Base-by-base conservation (phyloP, 75 land plant genomes). In the Pinus albicaulis region DNA sequence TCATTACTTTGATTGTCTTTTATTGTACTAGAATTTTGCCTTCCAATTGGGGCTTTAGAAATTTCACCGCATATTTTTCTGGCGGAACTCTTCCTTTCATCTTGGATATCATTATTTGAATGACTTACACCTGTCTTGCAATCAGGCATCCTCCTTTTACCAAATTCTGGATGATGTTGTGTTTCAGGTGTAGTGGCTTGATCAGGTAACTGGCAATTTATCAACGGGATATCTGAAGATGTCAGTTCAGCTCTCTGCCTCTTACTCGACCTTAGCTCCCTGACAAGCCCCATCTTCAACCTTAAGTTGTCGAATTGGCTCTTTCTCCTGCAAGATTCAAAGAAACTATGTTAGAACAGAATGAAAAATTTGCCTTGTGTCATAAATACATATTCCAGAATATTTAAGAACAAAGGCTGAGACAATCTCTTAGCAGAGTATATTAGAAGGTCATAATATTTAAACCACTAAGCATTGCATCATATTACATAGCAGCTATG, bases 211-310 rank as follows among this genome's bases (percentile, higher is more conserved):
- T 34, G 48, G 36, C 10, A 34, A 2, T 36, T 66, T 31, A 66
- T 41, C 19, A 41, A 3, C 16, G 48, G 48, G 34, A 66, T n/a
- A 6, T 66, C 48, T 66, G 7, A 38, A 36, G n/a, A 66, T 66
- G 48, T 7, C 44, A 19, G 36, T 36, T n/a, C 70, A 66, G 22
- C 28, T 36, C 44, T 66, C 36, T 36, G 48, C 70, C 70, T 66
- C 70, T 66, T 66, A 34, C 70, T 66, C 36, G 70, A 66, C 44
- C 70, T 38, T 20, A 66, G 70, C 70, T 66, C 70, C 70, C 70
- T 66, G 48, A 36, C 70, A 14, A 36, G 8, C 36, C 70, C 70
- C 70, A 66, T 66, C 22, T 66, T 66, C 6, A 36, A 66, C 34
- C 48, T 34, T 36, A 6, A 38, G 34, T 66, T 66, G 70, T 4